phyloP scores from a whole-genome alignment of 441 rosid genomes.

The Manihot esculenta region DNA sequence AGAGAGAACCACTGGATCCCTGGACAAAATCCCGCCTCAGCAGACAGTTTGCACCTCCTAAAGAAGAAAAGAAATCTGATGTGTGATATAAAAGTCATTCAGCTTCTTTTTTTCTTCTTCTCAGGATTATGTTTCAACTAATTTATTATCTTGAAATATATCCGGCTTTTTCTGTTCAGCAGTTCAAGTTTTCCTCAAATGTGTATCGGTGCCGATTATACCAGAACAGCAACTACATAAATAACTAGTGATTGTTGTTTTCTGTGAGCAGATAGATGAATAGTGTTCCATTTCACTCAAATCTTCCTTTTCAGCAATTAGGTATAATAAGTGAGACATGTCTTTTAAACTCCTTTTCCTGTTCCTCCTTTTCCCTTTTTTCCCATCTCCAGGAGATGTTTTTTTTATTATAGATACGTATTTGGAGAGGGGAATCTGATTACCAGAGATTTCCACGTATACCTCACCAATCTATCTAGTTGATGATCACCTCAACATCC shows the following conservation, averaged over 20 bases:
- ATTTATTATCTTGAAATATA: neutral
- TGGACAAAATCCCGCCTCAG: constrained; percentile 74
- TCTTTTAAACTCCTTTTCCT: too few relatives aligned
- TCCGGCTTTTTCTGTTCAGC: neutral
- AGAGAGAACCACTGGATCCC: constrained; percentile 66
- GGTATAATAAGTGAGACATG: too few relatives aligned
- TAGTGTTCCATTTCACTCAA: neutral
- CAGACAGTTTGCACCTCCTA: constrained; percentile 79
- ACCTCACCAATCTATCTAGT: too few relatives aligned
- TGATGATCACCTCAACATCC: too few relatives aligned
- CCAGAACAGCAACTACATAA: neutral
- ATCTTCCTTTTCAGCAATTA: too few relatives aligned
- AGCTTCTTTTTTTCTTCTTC: neutral
- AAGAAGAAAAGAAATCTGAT: constrained; percentile 63
- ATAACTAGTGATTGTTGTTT: neutral
- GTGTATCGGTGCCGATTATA: neutral
- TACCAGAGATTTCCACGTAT: too few relatives aligned
- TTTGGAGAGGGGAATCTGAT: too few relatives aligned
- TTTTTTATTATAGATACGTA: too few relatives aligned
- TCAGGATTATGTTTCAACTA: neutral
- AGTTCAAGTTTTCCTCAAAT: too few relatives aligned
- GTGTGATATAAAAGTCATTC: constrained; percentile 26
- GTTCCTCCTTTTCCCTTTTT: too few relatives aligned
- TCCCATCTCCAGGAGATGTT: too few relatives aligned
- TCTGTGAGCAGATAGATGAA: neutral